Conservation (phyloP, 495 filamentous ascomycete genomes). For the Trichocladium antarcticum region DNA sequence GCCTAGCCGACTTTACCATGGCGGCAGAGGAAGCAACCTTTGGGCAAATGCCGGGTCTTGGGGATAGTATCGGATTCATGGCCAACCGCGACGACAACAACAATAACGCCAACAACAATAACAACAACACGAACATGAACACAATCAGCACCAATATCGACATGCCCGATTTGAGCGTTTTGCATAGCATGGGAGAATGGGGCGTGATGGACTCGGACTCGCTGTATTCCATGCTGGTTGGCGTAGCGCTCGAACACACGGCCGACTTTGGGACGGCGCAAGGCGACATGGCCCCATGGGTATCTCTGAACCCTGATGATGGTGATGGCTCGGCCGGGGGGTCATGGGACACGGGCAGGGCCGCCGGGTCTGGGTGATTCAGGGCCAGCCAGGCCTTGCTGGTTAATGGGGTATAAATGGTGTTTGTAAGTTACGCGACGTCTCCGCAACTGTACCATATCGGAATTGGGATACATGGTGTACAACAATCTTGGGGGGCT, state of each 20-base stretch:
- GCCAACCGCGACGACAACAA: background rate
- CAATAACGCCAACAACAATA: background rate
- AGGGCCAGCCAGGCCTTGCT: background rate
- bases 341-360: background rate
- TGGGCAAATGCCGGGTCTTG: background rate
- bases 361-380: background rate
- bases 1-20: background rate
- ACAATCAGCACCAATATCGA: background rate
- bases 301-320: background rate
- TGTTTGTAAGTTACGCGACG: background rate
- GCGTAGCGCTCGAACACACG: background rate
- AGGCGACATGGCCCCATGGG: background rate
- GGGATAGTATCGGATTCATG: background rate
- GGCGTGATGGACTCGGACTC: background rate
- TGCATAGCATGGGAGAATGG: constrained; percentile 2
- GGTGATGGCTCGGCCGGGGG: background rate
- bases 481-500: background rate
- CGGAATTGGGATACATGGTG: background rate
- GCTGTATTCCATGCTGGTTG: constrained; percentile 3
- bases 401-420: too few relatives aligned
- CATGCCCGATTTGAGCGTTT: background rate
- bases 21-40: background rate
- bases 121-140: background rate
- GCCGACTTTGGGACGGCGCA: background rate
- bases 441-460: background rate